These are phyloP conservation scores for Torulaspora gathmanii DNA, from an alignment of 805 yeast genomes.

Conservation along the genomic window DNA sequence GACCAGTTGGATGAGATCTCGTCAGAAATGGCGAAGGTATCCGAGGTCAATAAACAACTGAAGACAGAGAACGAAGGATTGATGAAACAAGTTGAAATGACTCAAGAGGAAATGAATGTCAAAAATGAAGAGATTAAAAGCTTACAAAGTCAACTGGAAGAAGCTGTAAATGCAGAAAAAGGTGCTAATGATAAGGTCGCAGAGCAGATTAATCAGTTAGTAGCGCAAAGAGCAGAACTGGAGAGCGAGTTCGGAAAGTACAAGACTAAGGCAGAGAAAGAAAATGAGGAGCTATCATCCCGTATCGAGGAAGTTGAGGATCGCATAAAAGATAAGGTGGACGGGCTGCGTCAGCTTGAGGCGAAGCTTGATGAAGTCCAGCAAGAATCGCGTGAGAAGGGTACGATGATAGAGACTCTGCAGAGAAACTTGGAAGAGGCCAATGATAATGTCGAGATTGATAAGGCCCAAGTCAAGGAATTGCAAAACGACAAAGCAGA, in stretches of 20 bases:
- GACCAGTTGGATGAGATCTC: constrained; percentile 8
- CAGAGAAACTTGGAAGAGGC: constrained; percentile 25
- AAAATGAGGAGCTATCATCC: constrained; percentile 1
- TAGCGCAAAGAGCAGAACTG: constrained; percentile 8
- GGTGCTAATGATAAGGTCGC: constrained; percentile 12
- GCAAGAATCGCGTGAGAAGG: constrained; percentile 7
- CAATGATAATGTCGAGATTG: constrained; percentile 35
- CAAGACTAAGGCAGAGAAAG: constrained; percentile 10
- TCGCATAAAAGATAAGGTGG: constrained; percentile 1
- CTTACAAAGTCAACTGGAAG: constrained; percentile 10
- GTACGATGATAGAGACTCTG: constrained; percentile 15
- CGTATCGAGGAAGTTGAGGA: constrained; percentile 1
- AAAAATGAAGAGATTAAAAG: constrained; percentile 6
- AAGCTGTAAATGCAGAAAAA: constrained; percentile 5
- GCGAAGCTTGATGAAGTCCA: background rate
- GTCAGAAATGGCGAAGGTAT: background rate
- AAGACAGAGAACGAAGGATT: constrained; percentile 1
- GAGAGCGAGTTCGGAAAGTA: constrained; percentile 8
- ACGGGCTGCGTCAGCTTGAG: constrained; percentile 11
- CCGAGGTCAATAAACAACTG: background rate
- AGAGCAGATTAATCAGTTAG: constrained; percentile 12
- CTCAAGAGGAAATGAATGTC: constrained; percentile 7
- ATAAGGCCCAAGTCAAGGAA: constrained; percentile 37
- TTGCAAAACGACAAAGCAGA: constrained; percentile 35
- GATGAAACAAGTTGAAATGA: background rate